Evolutionary conservation across 306 rosid genomes (phyloP).

Genomic region (Fragaria ananassa): DNA sequence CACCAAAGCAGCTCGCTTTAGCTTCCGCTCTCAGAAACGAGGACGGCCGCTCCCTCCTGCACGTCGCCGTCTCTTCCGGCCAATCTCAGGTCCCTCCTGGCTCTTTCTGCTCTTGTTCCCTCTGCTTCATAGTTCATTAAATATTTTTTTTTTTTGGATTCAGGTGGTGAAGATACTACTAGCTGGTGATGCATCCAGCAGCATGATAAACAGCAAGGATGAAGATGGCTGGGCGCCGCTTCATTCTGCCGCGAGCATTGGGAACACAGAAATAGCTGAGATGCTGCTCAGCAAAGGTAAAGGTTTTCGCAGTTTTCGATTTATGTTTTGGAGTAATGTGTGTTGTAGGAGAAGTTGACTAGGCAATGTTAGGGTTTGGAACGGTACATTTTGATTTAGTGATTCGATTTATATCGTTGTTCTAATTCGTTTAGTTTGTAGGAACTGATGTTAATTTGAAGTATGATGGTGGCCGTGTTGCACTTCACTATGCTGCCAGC

Average conservation of each 20-base stretch:
- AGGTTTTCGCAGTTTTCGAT: constrained; percentile 7
- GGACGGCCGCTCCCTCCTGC: constrained; percentile 80
- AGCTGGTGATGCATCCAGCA: constrained; percentile 45
- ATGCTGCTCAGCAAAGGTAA: constrained; percentile 56
- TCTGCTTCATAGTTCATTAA: background rate
- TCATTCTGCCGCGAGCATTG: constrained; percentile 90
- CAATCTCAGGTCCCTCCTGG: constrained; percentile 48
- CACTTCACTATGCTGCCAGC: constrained; percentile 94
- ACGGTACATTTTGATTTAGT: background rate
- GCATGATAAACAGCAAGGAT: constrained; percentile 59
- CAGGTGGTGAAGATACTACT: constrained; percentile 60
- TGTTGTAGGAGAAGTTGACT: background rate
- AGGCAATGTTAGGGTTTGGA: background rate
- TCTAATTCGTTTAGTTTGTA: constrained; percentile 28
- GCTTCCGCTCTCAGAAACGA: constrained; percentile 65
- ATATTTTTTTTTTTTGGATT: background rate
- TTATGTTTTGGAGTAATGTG: background rate
- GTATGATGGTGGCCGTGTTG: constrained; percentile 75
- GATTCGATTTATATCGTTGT: background rate
- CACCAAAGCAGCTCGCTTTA: constrained; percentile 45
- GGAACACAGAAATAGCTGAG: constrained; percentile 54
- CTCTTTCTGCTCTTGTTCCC: background rate
- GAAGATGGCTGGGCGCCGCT: constrained; percentile 96
- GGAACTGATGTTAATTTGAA: constrained; percentile 79
- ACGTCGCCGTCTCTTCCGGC: constrained; percentile 67